phyloP scores from a whole-genome alignment of 495 filamentous ascomycete species.

The Halenospora varia region DNA sequence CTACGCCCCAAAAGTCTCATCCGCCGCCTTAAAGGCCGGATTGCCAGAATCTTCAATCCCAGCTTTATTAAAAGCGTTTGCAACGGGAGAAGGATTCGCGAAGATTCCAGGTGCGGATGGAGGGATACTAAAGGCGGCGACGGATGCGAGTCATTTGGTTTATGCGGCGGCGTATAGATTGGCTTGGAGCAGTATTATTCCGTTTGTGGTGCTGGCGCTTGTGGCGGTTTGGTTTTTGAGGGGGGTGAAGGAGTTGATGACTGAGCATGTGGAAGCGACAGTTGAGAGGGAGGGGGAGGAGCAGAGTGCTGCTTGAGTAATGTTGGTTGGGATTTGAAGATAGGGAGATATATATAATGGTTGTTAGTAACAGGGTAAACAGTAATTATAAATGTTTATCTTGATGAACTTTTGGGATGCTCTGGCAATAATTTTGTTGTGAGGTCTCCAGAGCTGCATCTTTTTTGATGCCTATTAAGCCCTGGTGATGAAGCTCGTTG shows the following conservation, averaged over 20 bases:
- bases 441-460: no score
- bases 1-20: constrained; percentile 31
- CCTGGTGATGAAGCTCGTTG: no score
- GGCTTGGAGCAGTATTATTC: constrained; percentile 47
- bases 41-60: constrained; percentile 33
- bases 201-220: constrained; percentile 47
- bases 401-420: no score
- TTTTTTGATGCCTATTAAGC: no score
- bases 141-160: constrained; percentile 34
- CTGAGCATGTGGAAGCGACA: constrained; percentile 44
- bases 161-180: constrained; percentile 43
- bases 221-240: constrained; percentile 38
- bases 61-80: constrained; percentile 30
- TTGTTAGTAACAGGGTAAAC: no score
- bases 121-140: constrained; percentile 33
- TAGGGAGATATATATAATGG: no score
- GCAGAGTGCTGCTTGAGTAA: neutral
- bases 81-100: constrained; percentile 24
- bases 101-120: constrained; percentile 30
- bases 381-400: no score
- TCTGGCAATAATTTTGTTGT: no score
- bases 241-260: constrained; percentile 44
- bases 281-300: constrained; percentile 26
- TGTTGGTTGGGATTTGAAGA: no score
- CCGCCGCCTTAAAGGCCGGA: constrained; percentile 35